These are phyloP conservation scores for Cercospora sesami DNA, from an alignment of 2,329 filamentous ascomycete species.

Conservation along the genomic window DNA sequence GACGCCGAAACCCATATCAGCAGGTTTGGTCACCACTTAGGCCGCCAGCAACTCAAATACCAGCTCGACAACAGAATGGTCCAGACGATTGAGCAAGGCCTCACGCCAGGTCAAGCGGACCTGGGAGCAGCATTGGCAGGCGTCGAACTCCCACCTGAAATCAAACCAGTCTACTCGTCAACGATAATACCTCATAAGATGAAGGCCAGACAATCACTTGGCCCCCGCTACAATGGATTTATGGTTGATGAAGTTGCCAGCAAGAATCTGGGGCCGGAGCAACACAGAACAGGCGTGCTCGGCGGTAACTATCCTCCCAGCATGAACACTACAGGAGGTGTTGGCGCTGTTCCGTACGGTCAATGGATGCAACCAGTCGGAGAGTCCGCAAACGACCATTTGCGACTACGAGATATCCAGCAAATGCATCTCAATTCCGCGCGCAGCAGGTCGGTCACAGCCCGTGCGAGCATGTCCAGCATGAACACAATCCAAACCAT, in stretches of 20 bases:
- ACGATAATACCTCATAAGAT: background rate
- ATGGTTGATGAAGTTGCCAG: slow-evolving; percentile 6
- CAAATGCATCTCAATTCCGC: background rate
- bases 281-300: background rate
- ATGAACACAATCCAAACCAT: background rate
- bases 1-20: slow-evolving; percentile 4
- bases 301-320: background rate
- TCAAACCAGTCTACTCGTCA: background rate
- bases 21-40: background rate
- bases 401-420: background rate
- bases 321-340: background rate
- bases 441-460: background rate
- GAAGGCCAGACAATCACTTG: background rate
- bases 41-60: background rate
- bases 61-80: slow-evolving; percentile 1
- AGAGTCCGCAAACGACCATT: background rate
- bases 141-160: background rate
- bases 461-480: background rate
- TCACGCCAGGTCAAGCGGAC: background rate
- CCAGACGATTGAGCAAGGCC: background rate
- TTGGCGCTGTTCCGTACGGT: background rate
- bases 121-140: background rate
- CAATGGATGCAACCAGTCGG: slow-evolving; percentile 9
- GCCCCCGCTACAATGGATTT: background rate
- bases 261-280: background rate